These are phyloP conservation scores for Potentilla sterilis DNA, from an alignment of 306 rosid species.

Conservation along the genomic window DNA sequence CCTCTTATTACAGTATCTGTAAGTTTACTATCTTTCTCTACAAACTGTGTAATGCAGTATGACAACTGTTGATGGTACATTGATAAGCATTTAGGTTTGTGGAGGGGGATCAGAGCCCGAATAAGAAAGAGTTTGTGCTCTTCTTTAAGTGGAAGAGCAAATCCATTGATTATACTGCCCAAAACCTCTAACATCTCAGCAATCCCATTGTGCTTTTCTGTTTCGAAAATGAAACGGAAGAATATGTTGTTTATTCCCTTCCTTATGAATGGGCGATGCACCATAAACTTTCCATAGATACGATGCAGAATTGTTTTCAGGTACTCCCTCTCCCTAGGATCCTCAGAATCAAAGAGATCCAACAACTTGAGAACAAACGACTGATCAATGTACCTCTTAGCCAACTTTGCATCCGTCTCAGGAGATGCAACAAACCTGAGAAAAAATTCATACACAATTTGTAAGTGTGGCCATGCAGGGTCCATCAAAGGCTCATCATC, in stretches of 20 bases:
- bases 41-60: conserved; percentile 56
- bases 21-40: conserved; percentile 61
- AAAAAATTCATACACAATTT: conserved; percentile 54
- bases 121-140: conserved; percentile 60
- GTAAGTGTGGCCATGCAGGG: conserved; percentile 69
- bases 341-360: conserved; percentile 64
- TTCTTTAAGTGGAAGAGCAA: conserved; percentile 62
- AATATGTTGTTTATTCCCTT: conserved; percentile 61
- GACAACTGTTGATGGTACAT: conserved; percentile 71
- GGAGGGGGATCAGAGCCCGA: conserved; percentile 66
- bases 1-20: conserved; percentile 54
- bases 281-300: conserved; percentile 60
- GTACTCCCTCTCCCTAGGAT: conserved; percentile 65
- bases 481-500: conserved; percentile 62
- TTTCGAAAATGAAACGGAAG: conserved; percentile 55
- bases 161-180: conserved; percentile 67
- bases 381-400: conserved; percentile 63
- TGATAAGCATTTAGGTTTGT: conserved; percentile 59
- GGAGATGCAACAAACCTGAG: conserved; percentile 63
- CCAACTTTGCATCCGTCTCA: conserved; percentile 55
- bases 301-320: conserved; percentile 63
- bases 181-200: conserved; percentile 67
- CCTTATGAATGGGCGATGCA: conserved; percentile 66
- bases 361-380: conserved; percentile 66
- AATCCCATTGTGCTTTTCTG: conserved; percentile 61